phyloP scores from a whole-genome alignment of 441 rosid genomes.

The Gossypium lobatum region DNA sequence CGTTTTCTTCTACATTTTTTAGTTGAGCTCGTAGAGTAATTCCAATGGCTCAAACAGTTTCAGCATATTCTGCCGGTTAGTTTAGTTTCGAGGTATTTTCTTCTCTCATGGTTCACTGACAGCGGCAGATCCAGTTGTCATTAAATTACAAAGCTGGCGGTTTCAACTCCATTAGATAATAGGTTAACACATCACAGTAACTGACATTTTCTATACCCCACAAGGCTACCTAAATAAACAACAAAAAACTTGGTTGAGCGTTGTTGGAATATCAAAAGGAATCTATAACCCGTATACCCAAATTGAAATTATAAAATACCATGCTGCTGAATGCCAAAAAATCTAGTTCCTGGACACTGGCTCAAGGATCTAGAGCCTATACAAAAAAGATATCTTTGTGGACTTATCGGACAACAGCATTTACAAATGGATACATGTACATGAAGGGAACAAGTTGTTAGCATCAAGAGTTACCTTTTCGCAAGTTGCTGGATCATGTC shows the following conservation, averaged over 20 bases:
- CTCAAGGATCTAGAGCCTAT: background rate
- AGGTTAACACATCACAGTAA: background rate
- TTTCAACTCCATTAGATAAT: background rate
- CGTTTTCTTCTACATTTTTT: background rate
- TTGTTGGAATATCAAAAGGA: background rate
- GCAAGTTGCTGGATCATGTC: slow-evolving; percentile 38
- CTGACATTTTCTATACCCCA: background rate
- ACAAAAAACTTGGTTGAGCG: background rate
- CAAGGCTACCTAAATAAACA: background rate
- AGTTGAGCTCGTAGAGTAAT: too few relatives aligned
- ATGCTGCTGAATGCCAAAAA: background rate
- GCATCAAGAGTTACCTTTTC: slow-evolving; percentile 19
- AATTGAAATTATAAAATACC: background rate
- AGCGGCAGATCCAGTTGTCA: background rate
- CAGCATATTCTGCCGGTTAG: too few relatives aligned
- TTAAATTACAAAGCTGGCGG: background rate
- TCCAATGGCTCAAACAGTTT: too few relatives aligned
- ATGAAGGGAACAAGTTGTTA: background rate
- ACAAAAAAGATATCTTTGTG: background rate
- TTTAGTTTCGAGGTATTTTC: too few relatives aligned
- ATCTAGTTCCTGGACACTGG: background rate
- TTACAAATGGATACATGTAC: background rate
- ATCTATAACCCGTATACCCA: background rate
- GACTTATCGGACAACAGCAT: background rate
- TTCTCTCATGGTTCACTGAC: background rate